Percentiles rank a stretch among this genome's conserved stretches.
These are phyloP conservation scores for Coemansia sp. DNA, from an alignment of 192 early-diverging fungal species.

Conservation along the genomic window DNA sequence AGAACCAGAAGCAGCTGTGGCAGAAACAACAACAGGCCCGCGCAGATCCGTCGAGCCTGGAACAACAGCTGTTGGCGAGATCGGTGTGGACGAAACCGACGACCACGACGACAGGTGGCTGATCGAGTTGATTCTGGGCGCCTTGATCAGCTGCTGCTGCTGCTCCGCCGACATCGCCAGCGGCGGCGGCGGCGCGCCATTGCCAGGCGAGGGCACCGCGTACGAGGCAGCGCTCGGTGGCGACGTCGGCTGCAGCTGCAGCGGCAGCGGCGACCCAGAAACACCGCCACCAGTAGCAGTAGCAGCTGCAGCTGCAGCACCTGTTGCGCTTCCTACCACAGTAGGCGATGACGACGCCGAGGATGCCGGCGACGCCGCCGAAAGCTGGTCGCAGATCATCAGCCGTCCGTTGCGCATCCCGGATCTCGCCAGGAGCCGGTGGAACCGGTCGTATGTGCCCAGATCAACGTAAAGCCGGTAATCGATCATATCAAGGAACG, in stretches of 20 bases:
- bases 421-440: slow-evolving; percentile 43
- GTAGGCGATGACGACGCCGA: neutral
- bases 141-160: slow-evolving; percentile 17
- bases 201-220: neutral
- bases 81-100: slow-evolving; percentile 7
- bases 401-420: slow-evolving; percentile 52
- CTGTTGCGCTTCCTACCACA: neutral
- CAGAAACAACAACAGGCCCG: neutral
- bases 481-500: slow-evolving; percentile 74
- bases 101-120: neutral
- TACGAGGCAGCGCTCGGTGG: neutral
- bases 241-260: neutral
- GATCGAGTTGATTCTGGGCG: neutral
- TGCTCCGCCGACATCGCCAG: slow-evolving; percentile 7
- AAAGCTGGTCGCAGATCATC: slow-evolving; percentile 34
- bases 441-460: slow-evolving; percentile 49
- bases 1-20: too few species aligned
- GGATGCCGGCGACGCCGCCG: neutral
- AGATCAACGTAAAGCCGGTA: slow-evolving; percentile 64
- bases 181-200: neutral
- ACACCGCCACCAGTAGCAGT: neutral
- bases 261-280: neutral
- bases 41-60: slow-evolving; percentile 18
- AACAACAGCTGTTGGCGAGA: slow-evolving; percentile 9
- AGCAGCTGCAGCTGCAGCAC: neutral